These are phyloP conservation scores for Alternaria consortialis DNA, from an alignment of 2,329 filamentous ascomycete genomes.

Conservation along the genomic window DNA sequence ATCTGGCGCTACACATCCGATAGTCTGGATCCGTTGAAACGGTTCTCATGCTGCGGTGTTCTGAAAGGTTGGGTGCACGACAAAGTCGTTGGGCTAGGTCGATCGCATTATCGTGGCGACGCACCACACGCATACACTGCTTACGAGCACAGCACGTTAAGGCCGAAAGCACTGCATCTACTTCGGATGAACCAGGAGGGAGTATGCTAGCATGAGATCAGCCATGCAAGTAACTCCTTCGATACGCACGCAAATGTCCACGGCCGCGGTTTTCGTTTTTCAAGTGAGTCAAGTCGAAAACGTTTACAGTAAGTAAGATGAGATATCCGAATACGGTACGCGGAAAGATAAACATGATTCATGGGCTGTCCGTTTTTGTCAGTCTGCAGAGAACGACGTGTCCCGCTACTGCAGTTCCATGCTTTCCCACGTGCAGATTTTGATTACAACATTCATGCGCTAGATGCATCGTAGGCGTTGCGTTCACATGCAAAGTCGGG, in stretches of 20 bases:
- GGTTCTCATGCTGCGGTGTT: neutral
- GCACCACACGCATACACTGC: neutral
- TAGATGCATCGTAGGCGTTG: constrained; percentile 10
- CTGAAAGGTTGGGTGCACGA: neutral
- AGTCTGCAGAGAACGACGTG: constrained; percentile 2
- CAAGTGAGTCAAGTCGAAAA: neutral
- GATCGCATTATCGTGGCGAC: constrained; percentile 3
- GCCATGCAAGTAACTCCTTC: neutral
- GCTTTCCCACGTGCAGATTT: constrained; percentile 10
- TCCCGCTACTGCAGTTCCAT: constrained; percentile 11
- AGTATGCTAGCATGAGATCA: neutral
- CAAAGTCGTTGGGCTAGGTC: constrained; percentile 2
- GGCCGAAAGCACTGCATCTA: neutral
- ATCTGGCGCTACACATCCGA: neutral
- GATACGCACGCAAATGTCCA: neutral
- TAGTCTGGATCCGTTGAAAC: neutral
- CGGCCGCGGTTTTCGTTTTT: neutral
- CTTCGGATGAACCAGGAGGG: neutral
- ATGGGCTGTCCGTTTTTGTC: constrained; percentile 1
- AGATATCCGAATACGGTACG: neutral
- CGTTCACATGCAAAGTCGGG: constrained; percentile 10
- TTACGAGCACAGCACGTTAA: neutral
- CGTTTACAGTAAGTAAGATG: neutral
- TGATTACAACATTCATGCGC: constrained; percentile 18
- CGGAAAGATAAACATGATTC: neutral